Conservation (phyloP, 352 stramenopile genomes). For the Globisporangium orthogonon region DNA sequence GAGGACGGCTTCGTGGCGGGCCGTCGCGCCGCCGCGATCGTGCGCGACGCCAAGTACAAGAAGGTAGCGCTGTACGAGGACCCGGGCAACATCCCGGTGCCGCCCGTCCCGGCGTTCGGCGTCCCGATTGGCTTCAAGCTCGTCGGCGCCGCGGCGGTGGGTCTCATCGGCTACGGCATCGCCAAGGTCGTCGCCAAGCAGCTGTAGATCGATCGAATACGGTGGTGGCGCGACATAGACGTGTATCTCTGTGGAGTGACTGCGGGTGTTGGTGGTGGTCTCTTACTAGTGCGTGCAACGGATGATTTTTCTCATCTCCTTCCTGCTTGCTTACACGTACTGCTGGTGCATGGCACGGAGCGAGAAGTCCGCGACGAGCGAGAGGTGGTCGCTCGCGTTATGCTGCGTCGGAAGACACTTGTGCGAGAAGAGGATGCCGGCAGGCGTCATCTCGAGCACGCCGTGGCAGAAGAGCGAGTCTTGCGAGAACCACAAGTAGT, state of each 20-base stretch:
- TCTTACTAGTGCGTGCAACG: not conserved
- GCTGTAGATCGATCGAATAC: conserved; percentile 17
- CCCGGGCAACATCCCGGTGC: conserved; percentile 71
- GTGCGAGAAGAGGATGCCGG: conserved; percentile 39
- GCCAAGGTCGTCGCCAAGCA: conserved; percentile 45
- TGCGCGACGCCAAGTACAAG: conserved; percentile 69
- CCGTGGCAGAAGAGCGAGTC: conserved; percentile 48
- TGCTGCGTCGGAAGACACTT: conserved; percentile 44
- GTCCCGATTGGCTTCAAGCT: conserved; percentile 67
- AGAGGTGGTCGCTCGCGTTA: conserved; percentile 59
- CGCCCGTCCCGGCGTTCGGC: conserved; percentile 62
- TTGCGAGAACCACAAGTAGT: conserved; percentile 67
- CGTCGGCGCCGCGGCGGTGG: conserved; percentile 39
- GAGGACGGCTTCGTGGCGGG: conserved; percentile 85
- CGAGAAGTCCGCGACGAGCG: conserved; percentile 62
- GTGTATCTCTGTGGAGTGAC: not conserved
- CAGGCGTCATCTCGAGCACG: conserved; percentile 54
- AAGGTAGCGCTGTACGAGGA: conserved; percentile 76
- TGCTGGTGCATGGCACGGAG: conserved; percentile 13
- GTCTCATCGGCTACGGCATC: conserved; percentile 54
- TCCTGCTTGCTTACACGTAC: not conserved
- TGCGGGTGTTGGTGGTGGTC: not conserved
- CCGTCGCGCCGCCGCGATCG: conserved; percentile 65
- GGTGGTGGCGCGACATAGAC: not conserved
- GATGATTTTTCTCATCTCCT: not conserved